Conservation (phyloP, 2,329 filamentous ascomycete genomes). For the Penicillium sp. region DNA sequence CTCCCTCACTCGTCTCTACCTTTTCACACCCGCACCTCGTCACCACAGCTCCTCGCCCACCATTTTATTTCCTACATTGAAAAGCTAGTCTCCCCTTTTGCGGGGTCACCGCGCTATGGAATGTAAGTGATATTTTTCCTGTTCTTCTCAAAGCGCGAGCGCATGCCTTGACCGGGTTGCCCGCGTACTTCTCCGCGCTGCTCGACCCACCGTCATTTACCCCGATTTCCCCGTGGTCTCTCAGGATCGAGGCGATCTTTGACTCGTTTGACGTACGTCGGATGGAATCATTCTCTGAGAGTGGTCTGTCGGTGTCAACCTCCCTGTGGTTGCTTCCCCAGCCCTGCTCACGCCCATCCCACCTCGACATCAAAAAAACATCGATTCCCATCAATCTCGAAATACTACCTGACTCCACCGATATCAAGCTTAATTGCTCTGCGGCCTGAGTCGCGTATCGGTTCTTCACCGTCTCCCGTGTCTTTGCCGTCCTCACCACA, state of each 20-base stretch:
- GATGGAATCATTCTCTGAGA: constrained; percentile 21
- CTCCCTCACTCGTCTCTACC: constrained; percentile 40
- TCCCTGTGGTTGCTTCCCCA: constrained; percentile 24
- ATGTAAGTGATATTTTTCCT: constrained; percentile 55
- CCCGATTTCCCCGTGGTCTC: constrained; percentile 27
- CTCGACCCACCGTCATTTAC: constrained; percentile 42
- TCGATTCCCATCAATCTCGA: constrained; percentile 38
- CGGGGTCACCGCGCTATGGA: constrained; percentile 60
- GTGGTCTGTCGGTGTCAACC: constrained; percentile 26
- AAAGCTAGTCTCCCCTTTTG: constrained; percentile 35
- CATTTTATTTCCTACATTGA: constrained; percentile 37
- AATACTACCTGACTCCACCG: constrained; percentile 29
- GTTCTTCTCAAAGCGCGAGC: constrained; percentile 28
- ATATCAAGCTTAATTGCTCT: constrained; percentile 28
- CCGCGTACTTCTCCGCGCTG: constrained; percentile 43
- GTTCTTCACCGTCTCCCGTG: constrained; percentile 27
- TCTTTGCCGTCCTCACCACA: constrained; percentile 22
- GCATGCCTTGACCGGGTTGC: constrained; percentile 36
- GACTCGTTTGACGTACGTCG: constrained; percentile 17
- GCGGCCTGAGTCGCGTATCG: constrained; percentile 38
- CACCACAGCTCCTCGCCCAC: constrained; percentile 24
- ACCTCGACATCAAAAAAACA: constrained; percentile 42
- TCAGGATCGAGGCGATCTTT: constrained; percentile 20
- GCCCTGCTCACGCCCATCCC: constrained; percentile 39
- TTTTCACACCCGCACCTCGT: constrained; percentile 28